Evolutionary conservation across 208 protist genomes (phyloP).

Genomic region (Tritrichomonas foetus): DNA sequence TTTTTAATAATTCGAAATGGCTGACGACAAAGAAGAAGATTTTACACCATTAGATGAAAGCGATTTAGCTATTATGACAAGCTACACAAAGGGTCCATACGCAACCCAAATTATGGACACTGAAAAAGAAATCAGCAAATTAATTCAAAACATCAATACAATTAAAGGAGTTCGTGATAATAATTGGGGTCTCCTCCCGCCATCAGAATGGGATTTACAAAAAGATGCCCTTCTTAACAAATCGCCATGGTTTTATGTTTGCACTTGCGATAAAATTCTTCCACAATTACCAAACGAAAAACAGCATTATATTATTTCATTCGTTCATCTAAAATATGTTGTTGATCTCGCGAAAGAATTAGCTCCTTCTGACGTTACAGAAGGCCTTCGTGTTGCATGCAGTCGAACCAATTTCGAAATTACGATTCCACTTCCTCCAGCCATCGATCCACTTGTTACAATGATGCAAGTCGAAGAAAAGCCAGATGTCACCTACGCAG

Average conservation of each 20-base stretch:
- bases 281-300: not conserved
- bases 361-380: slow-evolving; percentile 97
- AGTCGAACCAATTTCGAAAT: slow-evolving; percentile 97
- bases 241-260: not conserved
- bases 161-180: slow-evolving; percentile 88
- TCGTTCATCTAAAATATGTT: slow-evolving; percentile 92
- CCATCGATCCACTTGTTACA: slow-evolving; percentile 98
- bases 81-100: not conserved
- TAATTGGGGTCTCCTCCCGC: slow-evolving; percentile 94
- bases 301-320: not conserved
- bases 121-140: not conserved
- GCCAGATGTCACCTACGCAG: slow-evolving; percentile 97
- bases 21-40: not conserved
- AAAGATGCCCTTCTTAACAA: slow-evolving; percentile 64
- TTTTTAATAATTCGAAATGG: not conserved
- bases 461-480: slow-evolving; percentile 98
- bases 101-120: not conserved
- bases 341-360: slow-evolving; percentile 94
- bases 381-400: slow-evolving; percentile 90
- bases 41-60: not conserved
- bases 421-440: slow-evolving; percentile 97
- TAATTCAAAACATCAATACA: slow-evolving; percentile 42
- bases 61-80: not conserved
- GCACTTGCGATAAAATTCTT: not conserved
- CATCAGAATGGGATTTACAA: slow-evolving; percentile 94